Base-by-base conservation (phyloP, 2,329 filamentous ascomycete species). In the Aspergillus sergii region DNA sequence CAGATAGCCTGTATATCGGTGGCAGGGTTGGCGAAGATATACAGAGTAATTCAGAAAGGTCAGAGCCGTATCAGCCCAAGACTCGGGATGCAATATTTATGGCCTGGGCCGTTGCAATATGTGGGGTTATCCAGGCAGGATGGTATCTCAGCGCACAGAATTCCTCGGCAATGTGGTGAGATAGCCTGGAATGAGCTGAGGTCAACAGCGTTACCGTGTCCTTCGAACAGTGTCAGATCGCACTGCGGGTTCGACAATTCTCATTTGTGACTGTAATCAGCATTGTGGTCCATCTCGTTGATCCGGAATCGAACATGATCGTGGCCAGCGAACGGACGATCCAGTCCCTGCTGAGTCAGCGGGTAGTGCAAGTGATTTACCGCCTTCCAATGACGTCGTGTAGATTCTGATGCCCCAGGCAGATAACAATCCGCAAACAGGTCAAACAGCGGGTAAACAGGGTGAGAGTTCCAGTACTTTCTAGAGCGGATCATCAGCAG, bases 401-500 rank as follows among this genome's bases (percentile, higher is more conserved):
- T 21, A n/a, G 9, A 19, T 2, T 0, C 3, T 23, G 3, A 11
- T 34, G 68, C 69, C 70, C 72, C 58, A 73, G 72, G 72, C 66
- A 58, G 2, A 14, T 3, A 23, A 51, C 8, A 61, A 7, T 23
- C 54, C 43, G 64, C 76, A 78, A 78, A 78, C 74, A 66, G 59
- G 59, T 58, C 76, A 78, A 77, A 78, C 74, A 64, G 56, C 45
- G 12, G 41, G 39, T 30, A 28, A 28, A 28, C 55, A 36, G 30
- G 28, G 28, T 64, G 68, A 71, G 66, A 70, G 69, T 80, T 79
- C 78, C 77, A 79, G 77, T 76, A 79, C 74, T 72, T 80, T 79
- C 78, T 74, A 79, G 68, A 63, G 16, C 57, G 51, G 68, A 71
- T 69, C 70, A 66, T 67, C 69, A 67, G 64, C 68, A 16, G 12